Percentiles rank a stretch among this genome's conserved stretches.
Evolutionary conservation across 257 asterid genomes (phyloP).

Genomic region (Mitragyna speciosa): DNA sequence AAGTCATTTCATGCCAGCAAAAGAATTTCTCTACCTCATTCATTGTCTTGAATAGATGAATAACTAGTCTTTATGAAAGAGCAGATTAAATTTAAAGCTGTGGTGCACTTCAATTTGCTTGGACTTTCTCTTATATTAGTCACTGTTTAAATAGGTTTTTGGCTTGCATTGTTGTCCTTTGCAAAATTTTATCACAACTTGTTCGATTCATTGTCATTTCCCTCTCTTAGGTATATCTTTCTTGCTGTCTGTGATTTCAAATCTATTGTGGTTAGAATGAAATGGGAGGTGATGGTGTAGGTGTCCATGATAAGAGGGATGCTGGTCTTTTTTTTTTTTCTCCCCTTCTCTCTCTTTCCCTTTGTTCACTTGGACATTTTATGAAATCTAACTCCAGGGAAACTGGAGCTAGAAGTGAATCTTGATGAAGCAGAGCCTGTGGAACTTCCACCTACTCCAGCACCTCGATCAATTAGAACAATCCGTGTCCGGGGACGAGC

Average conservation of each 20-base stretch:
- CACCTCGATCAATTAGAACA: conserved; percentile 49
- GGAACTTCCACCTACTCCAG: conserved; percentile 70
- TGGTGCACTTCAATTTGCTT: neutral
- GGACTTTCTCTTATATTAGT: neutral
- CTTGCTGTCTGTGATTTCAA: neutral
- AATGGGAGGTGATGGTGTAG: neutral
- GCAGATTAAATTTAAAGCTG: neutral
- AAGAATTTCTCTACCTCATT: neutral
- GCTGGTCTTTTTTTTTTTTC: neutral
- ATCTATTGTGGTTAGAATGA: conserved; percentile 1
- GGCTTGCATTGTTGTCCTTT: too few relatives aligned
- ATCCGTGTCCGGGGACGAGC: conserved; percentile 57
- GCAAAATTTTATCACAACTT: neutral
- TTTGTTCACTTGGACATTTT: conserved; percentile 1
- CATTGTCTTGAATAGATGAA: neutral
- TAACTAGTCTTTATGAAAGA: neutral
- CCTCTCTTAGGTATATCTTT: neutral
- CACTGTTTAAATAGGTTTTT: neutral
- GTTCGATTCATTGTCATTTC: neutral
- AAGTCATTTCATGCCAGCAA: neutral
- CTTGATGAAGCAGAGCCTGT: conserved; percentile 41
- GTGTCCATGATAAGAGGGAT: neutral
- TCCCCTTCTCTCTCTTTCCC: too few relatives aligned
- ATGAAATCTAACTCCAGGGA: conserved; percentile 39
- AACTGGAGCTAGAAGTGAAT: conserved; percentile 48